Evolutionary conservation across 1,284 basidiomycete genomes (phyloP), one percentile per base, ranked within the genome.

Genomic region (Naganishia cerealis): DNA sequence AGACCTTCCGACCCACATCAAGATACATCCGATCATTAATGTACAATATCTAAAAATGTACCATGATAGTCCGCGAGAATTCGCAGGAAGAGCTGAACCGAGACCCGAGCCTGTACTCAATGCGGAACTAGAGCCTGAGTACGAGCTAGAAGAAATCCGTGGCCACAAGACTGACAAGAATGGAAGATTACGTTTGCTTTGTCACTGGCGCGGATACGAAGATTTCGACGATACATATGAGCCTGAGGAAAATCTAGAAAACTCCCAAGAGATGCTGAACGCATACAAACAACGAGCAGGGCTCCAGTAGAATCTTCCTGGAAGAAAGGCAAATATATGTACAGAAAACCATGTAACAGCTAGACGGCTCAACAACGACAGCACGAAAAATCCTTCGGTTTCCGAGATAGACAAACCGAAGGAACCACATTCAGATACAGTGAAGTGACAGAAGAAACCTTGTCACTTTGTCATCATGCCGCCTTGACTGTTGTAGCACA

Each of bases 1-100:
- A 6, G 61, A 65, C 46, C 57, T 65, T 8, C 50, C 61, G 21
- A 50, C 26, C 8, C 33, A 54, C 21, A 65, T 53, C 26, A 12
- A 26, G 18, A 29, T 54, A 53, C 61, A 54, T 16, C 61, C 61
- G 3, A 38, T 48, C 13, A 40, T 65, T 38, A 65, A 65, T 36
- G 15, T 40, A n/a, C 9, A 65, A 15, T 65, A 65, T 16, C 50
- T 65, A 6, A 65, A 65, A n/a, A 6, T 4, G 6, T 65, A 65
- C 33, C 50, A 65, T 21, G 26, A 7, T 3, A 54, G 50, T 42
- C 33, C 42, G 6, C 2, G 10, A 13, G 33, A 39, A 53, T 58
- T 58, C 18, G 10, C 38, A 29, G 57, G 57, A 33, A 55, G 54
- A 55, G 29, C 36, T 10, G 55, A 40, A 40, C 55, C 55, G 2